Percentiles rank a stretch among this genome's conserved stretches.
Evolutionary conservation across 2,329 filamentous ascomycete species (phyloP).

Genomic region (Mycosphaerella sp.): DNA sequence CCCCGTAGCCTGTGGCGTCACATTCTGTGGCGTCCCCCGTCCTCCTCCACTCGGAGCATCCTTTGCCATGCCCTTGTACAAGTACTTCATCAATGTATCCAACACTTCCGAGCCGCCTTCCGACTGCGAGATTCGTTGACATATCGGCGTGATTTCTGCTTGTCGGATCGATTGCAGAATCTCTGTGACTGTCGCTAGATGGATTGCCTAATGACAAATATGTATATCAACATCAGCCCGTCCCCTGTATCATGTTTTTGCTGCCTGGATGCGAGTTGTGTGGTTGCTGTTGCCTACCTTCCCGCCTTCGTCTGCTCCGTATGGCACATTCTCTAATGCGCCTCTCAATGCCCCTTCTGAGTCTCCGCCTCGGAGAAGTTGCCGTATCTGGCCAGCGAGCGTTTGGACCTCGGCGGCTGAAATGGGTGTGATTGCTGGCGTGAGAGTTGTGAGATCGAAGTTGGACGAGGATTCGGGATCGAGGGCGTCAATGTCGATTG

Average conservation of each 20-base stretch:
- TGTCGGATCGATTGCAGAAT: slow-evolving; percentile 95
- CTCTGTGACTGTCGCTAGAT: slow-evolving; percentile 82
- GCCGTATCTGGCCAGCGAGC: slow-evolving; percentile 73
- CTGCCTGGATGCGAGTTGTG: slow-evolving; percentile 3
- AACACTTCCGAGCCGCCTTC: slow-evolving; percentile 76
- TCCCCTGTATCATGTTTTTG: not conserved
- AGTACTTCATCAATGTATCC: slow-evolving; percentile 96
- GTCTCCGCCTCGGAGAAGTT: slow-evolving; percentile 81
- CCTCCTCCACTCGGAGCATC: slow-evolving; percentile 26
- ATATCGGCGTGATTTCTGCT: slow-evolving; percentile 85
- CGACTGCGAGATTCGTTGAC: slow-evolving; percentile 71
- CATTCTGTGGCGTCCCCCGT: slow-evolving; percentile 30
- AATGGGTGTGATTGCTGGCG: slow-evolving; percentile 67
- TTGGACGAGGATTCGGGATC: slow-evolving; percentile 85
- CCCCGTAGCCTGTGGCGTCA: slow-evolving; percentile 72
- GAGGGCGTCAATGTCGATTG: slow-evolving; percentile 88
- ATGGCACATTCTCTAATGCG: slow-evolving; percentile 80
- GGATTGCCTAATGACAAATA: slow-evolving; percentile 41
- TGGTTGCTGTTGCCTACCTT: slow-evolving; percentile 38
- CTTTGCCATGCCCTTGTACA: slow-evolving; percentile 82
- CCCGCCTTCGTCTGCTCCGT: slow-evolving; percentile 48
- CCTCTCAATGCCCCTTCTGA: slow-evolving; percentile 77
- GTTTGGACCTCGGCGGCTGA: slow-evolving; percentile 72
- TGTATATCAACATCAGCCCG: not conserved
- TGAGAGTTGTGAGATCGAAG: slow-evolving; percentile 81